phyloP scores from a whole-genome alignment of 768 basidiomycete species.

The Podaxis sp. region DNA sequence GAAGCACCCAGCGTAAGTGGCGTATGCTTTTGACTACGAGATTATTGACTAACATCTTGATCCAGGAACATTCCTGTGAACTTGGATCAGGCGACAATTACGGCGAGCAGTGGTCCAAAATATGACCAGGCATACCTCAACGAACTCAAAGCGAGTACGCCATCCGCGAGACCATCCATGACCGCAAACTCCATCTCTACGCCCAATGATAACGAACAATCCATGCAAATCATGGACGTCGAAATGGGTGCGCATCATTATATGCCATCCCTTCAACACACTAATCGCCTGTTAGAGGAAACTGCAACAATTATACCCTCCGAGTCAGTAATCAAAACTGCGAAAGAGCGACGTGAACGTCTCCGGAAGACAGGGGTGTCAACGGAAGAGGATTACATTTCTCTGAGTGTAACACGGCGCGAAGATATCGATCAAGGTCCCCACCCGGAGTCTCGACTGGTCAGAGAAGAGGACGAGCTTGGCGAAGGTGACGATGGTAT shows the following conservation, averaged over 20 bases:
- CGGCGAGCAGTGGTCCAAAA: slow-evolving; percentile 51
- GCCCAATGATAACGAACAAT: slow-evolving; percentile 40
- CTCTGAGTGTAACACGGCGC: slow-evolving; percentile 64
- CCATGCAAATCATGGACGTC: slow-evolving; percentile 33
- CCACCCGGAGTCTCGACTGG: slow-evolving; percentile 79
- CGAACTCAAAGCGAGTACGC: slow-evolving; percentile 78
- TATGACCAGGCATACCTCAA: slow-evolving; percentile 76
- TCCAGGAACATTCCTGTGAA: slow-evolving; percentile 44
- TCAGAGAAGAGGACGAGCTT: slow-evolving; percentile 85
- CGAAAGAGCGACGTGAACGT: slow-evolving; percentile 75
- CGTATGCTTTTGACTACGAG: background rate
- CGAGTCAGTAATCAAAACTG: slow-evolving; percentile 67
- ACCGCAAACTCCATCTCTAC: slow-evolving; percentile 46
- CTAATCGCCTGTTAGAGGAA: slow-evolving; percentile 28
- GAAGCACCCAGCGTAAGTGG: slow-evolving; percentile 50
- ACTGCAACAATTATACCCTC: slow-evolving; percentile 61
- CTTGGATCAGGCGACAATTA: slow-evolving; percentile 57
- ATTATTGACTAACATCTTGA: background rate
- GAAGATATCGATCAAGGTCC: slow-evolving; percentile 62
- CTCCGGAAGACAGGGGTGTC: slow-evolving; percentile 48
- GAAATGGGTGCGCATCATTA: slow-evolving; percentile 24
- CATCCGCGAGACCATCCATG: slow-evolving; percentile 46
- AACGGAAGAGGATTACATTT: slow-evolving; percentile 74
- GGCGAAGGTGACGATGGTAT: slow-evolving; percentile 88
- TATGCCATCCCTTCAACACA: background rate